phyloP scores from a whole-genome alignment of 2,329 filamentous ascomycete genomes.

The Seiridium cupressi region DNA sequence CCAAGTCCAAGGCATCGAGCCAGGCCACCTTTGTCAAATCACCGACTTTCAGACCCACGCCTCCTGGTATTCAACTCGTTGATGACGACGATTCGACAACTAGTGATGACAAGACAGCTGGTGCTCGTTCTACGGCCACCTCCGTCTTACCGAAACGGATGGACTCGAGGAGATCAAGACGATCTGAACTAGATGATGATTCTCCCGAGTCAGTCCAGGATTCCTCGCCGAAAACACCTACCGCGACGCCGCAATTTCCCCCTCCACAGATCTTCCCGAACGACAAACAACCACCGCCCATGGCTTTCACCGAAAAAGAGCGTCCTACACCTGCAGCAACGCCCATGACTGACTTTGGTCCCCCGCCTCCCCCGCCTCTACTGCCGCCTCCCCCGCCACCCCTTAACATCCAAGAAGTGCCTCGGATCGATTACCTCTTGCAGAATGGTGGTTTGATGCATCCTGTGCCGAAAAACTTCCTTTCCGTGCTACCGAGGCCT shows the following conservation, averaged over 20 bases:
- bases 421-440: slow-evolving; percentile 87
- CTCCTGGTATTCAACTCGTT: slow-evolving; percentile 26
- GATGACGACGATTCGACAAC: slow-evolving; percentile 22
- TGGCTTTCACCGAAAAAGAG: slow-evolving; percentile 35
- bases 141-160: slow-evolving; percentile 34
- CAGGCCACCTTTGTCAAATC: slow-evolving; percentile 52
- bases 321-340: slow-evolving; percentile 36
- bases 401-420: slow-evolving; percentile 67
- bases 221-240: slow-evolving; percentile 61
- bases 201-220: slow-evolving; percentile 50
- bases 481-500: slow-evolving; percentile 60
- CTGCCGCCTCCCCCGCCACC: slow-evolving; percentile 65
- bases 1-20: slow-evolving; percentile 56
- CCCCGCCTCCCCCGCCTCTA: slow-evolving; percentile 55
- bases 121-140: slow-evolving; percentile 27
- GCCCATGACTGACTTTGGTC: slow-evolving; percentile 40
- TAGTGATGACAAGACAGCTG: slow-evolving; percentile 32
- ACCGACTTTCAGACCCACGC: slow-evolving; percentile 21
- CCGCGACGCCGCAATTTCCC: slow-evolving; percentile 51
- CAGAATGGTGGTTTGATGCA: slow-evolving; percentile 81
- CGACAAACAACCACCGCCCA: slow-evolving; percentile 33
- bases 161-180: slow-evolving; percentile 25
- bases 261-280: slow-evolving; percentile 38
- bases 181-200: slow-evolving; percentile 41
- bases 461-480: slow-evolving; percentile 69